These are phyloP conservation scores for Xerocomellus chrysenteron DNA, from an alignment of 768 basidiomycete genomes.

Conservation along the genomic window DNA sequence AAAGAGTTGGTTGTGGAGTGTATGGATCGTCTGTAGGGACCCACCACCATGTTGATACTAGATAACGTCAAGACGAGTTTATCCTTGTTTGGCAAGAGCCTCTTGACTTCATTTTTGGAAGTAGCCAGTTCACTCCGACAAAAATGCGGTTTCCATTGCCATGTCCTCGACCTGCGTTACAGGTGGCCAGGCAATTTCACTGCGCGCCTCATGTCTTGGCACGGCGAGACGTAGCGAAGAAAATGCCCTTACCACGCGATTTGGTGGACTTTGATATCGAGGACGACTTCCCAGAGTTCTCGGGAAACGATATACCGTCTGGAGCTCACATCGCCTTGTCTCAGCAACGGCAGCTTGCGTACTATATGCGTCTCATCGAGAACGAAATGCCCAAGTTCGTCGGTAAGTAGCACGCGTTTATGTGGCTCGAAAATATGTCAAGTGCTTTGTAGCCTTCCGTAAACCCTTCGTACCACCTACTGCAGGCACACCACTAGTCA, in stretches of 20 bases:
- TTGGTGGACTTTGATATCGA: conserved; percentile 36
- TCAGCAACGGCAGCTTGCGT: conserved; percentile 69
- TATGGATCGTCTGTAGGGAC: conserved; percentile 21
- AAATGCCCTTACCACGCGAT: conserved; percentile 41
- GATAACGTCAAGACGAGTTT: conserved; percentile 17
- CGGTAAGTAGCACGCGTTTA: conserved; percentile 47
- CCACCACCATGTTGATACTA: conserved; percentile 48
- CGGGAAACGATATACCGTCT: conserved; percentile 61
- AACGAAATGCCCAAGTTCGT: conserved; percentile 86
- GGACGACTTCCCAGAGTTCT: conserved; percentile 32
- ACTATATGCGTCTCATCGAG: conserved; percentile 84
- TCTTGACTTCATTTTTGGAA: background rate
- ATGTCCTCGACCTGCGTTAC: conserved; percentile 18
- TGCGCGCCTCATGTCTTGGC: conserved; percentile 18
- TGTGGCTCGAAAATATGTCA: conserved; percentile 6
- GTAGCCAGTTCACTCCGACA: background rate
- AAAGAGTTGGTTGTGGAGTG: background rate
- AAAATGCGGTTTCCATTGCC: conserved; percentile 21
- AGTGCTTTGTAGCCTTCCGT: conserved; percentile 60
- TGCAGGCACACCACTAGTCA: conserved; percentile 54
- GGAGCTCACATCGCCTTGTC: conserved; percentile 71
- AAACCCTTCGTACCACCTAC: conserved; percentile 76
- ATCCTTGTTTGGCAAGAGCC: conserved; percentile 21
- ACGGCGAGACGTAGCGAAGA: conserved; percentile 20
- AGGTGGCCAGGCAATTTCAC: conserved; percentile 23